Conservation (phyloP, 352 stramenopile genomes). For the Phytopythium ostracodes region DNA sequence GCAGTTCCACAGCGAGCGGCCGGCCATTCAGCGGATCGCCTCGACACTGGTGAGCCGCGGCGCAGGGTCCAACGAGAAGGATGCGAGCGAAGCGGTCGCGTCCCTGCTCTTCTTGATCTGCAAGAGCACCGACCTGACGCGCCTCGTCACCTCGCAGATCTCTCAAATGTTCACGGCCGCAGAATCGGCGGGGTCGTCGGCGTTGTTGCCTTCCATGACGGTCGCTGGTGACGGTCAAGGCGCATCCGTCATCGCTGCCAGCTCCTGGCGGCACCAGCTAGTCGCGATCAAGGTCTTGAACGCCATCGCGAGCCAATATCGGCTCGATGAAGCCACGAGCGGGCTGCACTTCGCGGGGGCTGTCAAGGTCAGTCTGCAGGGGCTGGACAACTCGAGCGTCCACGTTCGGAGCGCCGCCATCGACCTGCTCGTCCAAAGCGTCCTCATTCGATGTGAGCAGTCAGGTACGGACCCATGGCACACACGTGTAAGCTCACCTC, state of each 20-base stretch:
- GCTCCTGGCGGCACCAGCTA: slow-evolving; percentile 64
- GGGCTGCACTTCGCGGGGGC: slow-evolving; percentile 53
- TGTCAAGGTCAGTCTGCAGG: slow-evolving; percentile 56
- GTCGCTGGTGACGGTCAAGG: not conserved
- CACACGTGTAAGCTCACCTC: not conserved
- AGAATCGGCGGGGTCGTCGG: not conserved
- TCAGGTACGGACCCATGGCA: slow-evolving; percentile 35
- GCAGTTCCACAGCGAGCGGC: slow-evolving; percentile 51
- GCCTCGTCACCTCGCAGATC: slow-evolving; percentile 54
- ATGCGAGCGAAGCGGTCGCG: slow-evolving; percentile 66
- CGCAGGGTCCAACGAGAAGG: slow-evolving; percentile 71
- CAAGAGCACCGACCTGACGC: slow-evolving; percentile 71
- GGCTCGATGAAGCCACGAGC: slow-evolving; percentile 52
- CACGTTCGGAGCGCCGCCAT: slow-evolving; percentile 69
- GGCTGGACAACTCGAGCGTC: slow-evolving; percentile 71
- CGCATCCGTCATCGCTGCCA: slow-evolving; percentile 2
- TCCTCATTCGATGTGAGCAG: slow-evolving; percentile 72
- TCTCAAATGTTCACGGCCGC: slow-evolving; percentile 28
- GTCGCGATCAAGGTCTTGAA: slow-evolving; percentile 79
- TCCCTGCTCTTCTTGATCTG: slow-evolving; percentile 79
- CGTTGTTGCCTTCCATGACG: slow-evolving; percentile 20
- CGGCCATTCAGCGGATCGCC: slow-evolving; percentile 41
- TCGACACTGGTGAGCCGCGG: slow-evolving; percentile 42
- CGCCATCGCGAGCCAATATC: slow-evolving; percentile 74
- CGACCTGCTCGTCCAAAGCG: slow-evolving; percentile 64